Evolutionary conservation across 2,329 filamentous ascomycete genomes (phyloP).

Genomic region (Chaetomium sp.): DNA sequence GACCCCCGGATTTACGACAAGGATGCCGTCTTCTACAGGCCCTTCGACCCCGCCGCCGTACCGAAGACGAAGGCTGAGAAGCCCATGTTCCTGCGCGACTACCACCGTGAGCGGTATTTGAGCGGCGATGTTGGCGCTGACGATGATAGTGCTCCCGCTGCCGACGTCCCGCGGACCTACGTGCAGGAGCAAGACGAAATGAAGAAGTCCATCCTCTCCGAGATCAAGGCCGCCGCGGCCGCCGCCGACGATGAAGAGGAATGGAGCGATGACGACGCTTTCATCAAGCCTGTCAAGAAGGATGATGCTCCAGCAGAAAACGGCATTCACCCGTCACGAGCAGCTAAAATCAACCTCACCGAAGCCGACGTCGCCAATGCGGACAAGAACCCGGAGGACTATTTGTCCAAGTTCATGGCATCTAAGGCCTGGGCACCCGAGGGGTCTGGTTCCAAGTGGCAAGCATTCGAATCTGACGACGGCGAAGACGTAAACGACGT

Average conservation of each 20-base stretch:
- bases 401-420: slow-evolving; percentile 94
- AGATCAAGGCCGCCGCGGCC: slow-evolving; percentile 69
- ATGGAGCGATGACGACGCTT: slow-evolving; percentile 67
- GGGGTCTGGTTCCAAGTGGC: slow-evolving; percentile 61
- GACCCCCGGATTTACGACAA: slow-evolving; percentile 90
- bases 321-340: slow-evolving; percentile 61
- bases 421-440: slow-evolving; percentile 83
- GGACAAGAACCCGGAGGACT: slow-evolving; percentile 84
- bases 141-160: slow-evolving; percentile 49
- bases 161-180: slow-evolving; percentile 66
- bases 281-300: slow-evolving; percentile 71
- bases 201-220: slow-evolving; percentile 74
- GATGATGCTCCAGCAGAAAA: slow-evolving; percentile 41
- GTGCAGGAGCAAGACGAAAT: slow-evolving; percentile 84
- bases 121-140: slow-evolving; percentile 65
- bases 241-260: slow-evolving; percentile 49
- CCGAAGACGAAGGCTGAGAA: slow-evolving; percentile 68
- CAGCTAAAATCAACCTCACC: slow-evolving; percentile 48
- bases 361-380: slow-evolving; percentile 72
- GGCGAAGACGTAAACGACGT: slow-evolving; percentile 74
- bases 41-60: slow-evolving; percentile 56
- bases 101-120: slow-evolving; percentile 88
- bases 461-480: slow-evolving; percentile 91
- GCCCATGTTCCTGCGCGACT: slow-evolving; percentile 83
- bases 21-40: slow-evolving; percentile 73